A percentile compares a stretch with the other conserved stretches of the same genome.
Evolutionary conservation across 306 rosid species (phyloP).

Genomic region (Gastrolobium bilobum): DNA sequence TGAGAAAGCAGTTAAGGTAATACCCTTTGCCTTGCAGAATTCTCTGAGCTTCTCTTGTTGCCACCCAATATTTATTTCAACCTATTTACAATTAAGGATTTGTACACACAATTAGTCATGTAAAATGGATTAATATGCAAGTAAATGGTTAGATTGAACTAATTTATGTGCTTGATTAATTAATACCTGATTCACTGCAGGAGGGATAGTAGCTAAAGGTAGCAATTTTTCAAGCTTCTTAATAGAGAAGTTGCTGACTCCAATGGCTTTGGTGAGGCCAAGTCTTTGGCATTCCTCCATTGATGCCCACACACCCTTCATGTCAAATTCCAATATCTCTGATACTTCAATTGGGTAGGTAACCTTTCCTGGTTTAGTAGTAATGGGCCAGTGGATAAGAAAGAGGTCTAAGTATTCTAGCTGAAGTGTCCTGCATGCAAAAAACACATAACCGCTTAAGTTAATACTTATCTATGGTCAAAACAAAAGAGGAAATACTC

Average conservation of each 20-base stretch:
- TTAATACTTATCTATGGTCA: too few relatives aligned
- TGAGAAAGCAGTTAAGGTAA: slow-evolving; percentile 55
- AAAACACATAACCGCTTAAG: too few relatives aligned
- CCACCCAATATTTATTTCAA: slow-evolving; percentile 58
- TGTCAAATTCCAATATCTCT: slow-evolving; percentile 57
- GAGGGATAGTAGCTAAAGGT: slow-evolving; percentile 71
- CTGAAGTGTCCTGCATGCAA: slow-evolving; percentile 53
- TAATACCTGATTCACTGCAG: slow-evolving; percentile 73
- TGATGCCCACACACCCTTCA: slow-evolving; percentile 75
- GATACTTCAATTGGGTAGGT: slow-evolving; percentile 59
- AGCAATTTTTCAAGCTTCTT: slow-evolving; percentile 70
- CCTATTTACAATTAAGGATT: slow-evolving; percentile 39
- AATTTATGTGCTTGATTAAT: neutral
- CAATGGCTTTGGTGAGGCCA: slow-evolving; percentile 88
- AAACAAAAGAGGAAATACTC: too few relatives aligned
- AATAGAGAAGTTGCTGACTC: slow-evolving; percentile 85
- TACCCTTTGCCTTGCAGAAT: slow-evolving; percentile 55
- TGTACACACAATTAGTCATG: too few relatives aligned
- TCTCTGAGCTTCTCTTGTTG: slow-evolving; percentile 56
- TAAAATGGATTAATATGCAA: neutral
- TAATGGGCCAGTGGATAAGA: slow-evolving; percentile 60
- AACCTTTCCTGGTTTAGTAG: slow-evolving; percentile 56
- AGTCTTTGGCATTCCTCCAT: slow-evolving; percentile 79
- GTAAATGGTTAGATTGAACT: neutral
- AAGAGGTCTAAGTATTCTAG: slow-evolving; percentile 53